Conservation (phyloP, 208 protist species). For the Leishmania lainsoni region DNA sequence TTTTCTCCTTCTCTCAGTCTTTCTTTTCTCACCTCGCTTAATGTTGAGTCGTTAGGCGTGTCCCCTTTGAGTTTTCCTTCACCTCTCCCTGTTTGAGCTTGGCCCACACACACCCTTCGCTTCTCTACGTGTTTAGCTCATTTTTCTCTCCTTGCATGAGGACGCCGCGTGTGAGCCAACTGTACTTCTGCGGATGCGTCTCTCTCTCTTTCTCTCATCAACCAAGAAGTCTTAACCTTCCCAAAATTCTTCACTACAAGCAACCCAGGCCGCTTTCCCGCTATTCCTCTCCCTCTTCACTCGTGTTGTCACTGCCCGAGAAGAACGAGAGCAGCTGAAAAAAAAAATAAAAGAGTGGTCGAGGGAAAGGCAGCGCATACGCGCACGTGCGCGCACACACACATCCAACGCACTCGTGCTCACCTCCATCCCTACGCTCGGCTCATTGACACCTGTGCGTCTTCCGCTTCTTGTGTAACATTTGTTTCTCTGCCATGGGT, state of each 20-base stretch:
- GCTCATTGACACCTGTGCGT: neutral
- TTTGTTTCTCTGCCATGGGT: constrained; percentile 11
- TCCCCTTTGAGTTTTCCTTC: constrained; percentile 7
- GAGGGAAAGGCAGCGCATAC: neutral
- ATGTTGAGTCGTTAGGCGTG: neutral
- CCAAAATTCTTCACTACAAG: neutral
- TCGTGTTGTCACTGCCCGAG: neutral
- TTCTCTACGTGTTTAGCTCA: neutral
- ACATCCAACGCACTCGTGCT: neutral
- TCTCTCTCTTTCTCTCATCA: constrained; percentile 7
- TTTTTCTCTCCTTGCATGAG: constrained; percentile 5
- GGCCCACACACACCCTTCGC: neutral
- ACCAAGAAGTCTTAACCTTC: neutral
- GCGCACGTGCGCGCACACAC: neutral
- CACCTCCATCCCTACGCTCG: neutral
- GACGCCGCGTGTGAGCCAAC: neutral
- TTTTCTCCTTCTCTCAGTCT: neutral
- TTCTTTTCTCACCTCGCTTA: neutral
- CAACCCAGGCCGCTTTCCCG: neutral
- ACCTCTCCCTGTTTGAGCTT: constrained; percentile 10
- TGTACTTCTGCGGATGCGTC: neutral
- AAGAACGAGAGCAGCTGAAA: neutral
- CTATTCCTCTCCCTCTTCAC: neutral
- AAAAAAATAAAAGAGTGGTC: neutral
- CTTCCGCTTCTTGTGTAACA: constrained; percentile 7